Base-by-base conservation (phyloP, 192 early-diverging fungal genomes). In the Paraglomus brasilianum region DNA sequence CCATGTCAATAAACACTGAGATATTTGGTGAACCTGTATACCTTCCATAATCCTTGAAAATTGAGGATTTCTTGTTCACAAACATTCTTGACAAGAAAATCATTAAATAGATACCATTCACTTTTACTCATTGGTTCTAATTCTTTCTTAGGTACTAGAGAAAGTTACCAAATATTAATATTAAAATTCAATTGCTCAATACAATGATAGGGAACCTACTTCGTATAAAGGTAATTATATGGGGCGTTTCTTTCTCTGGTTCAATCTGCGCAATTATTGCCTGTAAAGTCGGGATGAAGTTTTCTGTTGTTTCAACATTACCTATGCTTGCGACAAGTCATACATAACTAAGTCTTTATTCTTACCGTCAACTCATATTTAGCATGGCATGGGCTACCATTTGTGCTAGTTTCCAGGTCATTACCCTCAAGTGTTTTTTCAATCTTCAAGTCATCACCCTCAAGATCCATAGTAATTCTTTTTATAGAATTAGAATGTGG, bases 81-180 rank as follows among this genome's bases (percentile, higher is more conserved):
- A 2, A 93, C 84, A 5, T 82, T 82, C 58, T 92, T 89, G 1
- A 97, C 97, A 45, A 93, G 79, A 74, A 98, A 98, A 78, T 97
- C 95, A 74, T 98, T 98, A 74, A 98, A 95, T 10, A 97, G 74
- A 68, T 90, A 84, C 97, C 97, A 98, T 38, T 85, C 75, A 30
- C 77, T 56, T 49, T 75, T 72, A 36, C 42, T 55, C 0, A 64
- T 66, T 41, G 46, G 51, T 17, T 82, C 75, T 14, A 75, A 74
- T 46, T 76, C 66, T 15, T 50, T 52, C 13, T 75, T 74, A 56
- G 77, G 66, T 59, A 82, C 82, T 77, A 48, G 13, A n/a, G 22
- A 39, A 62, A n/a, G 6, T 15, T n/a, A 50, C 19, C 22, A 8
- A 66, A 11, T 21, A 48, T 55, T 22, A 11, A 38, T 40, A 39